Evolutionary conservation across 805 yeast species (phyloP), one percentile per base, ranked within the genome.

Genomic region (Wickerhamiella hasegawae): DNA sequence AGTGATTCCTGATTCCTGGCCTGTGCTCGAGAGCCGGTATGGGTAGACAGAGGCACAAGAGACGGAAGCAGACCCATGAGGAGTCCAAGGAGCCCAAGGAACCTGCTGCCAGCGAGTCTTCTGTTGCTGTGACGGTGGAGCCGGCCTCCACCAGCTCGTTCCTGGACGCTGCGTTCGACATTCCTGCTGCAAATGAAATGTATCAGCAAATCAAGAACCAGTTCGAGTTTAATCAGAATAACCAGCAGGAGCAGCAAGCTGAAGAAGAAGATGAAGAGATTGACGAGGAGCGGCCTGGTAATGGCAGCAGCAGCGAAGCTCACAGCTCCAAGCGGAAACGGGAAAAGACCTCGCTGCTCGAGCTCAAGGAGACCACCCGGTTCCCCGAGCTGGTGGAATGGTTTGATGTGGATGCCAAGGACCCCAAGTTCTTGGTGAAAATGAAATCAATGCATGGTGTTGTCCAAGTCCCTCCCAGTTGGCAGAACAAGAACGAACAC

Each of bases 331-430:
- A 62, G 73, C 26, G 14, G 29, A 64, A 64, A 40, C 48, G 55
- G 31, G 62, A 66, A 34, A 74, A 76, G 45, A 68, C 82, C 0
- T 68, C 90, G 1, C 54, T 87, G 12, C 71, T 85, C 0, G 60
- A 64, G 6, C 59, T 87, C 35, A 87, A 85, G 51, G 63, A 78
- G 1, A 52, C 61, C 17, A 63, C 79, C 0, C 44, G 57, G 2
- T 58, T 59, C 19, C 96, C 97, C 0, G 82, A 80, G 38, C 50
- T 74, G 3, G 76, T 87, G 1, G 93, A 84, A 43, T 78, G 93
- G 92, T 71, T 61, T 46, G 97, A 90, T 53, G 76, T 74, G 2
- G 90, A 85, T 58, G 77, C 96, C 0, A 65, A 64, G 1, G 87
- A 82, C 46, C 94, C 98, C 2, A 56, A 60, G 32, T 51, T 84